Evolutionary conservation across 73 alveolate genomes (phyloP).

Genomic region (Stentor coeruleus): DNA sequence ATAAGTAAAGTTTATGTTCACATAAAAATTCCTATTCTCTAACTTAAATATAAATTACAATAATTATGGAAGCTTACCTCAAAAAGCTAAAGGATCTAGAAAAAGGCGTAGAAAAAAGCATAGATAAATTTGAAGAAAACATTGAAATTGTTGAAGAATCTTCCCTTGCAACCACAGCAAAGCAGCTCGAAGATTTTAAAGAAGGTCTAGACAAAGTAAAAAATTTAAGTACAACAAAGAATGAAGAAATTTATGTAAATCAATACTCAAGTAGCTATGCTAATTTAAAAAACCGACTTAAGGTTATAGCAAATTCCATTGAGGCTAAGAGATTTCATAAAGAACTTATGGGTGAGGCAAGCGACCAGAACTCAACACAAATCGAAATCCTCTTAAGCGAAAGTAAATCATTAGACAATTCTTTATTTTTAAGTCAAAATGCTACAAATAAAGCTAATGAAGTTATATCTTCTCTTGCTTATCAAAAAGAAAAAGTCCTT

Average conservation of each 20-base stretch:
- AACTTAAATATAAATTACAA: too few species aligned
- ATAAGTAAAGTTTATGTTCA: too few species aligned
- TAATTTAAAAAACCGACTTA: not conserved
- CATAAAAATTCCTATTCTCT: too few species aligned
- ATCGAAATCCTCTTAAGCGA: not conserved
- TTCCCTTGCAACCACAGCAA: too few species aligned
- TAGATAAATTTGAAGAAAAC: not conserved
- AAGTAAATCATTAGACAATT: not conserved
- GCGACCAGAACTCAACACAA: not conserved
- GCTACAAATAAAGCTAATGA: not conserved
- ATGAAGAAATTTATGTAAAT: not conserved
- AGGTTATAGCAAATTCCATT: not conserved
- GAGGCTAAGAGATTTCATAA: not conserved
- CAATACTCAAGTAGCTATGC: not conserved
- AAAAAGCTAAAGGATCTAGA: not conserved
- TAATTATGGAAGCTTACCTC: constrained; percentile 3
- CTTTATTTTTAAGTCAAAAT: not conserved
- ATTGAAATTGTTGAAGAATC: too few species aligned
- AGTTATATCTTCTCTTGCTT: not conserved
- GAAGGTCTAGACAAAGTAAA: not conserved
- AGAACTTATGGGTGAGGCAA: not conserved
- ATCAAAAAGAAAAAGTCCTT: constrained; percentile 8
- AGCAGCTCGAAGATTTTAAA: not conserved
- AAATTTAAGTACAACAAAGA: not conserved
- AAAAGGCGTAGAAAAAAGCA: not conserved